These are phyloP conservation scores for Solanum paucissectum DNA, from an alignment of 257 asterid species.

Conservation along the genomic window DNA sequence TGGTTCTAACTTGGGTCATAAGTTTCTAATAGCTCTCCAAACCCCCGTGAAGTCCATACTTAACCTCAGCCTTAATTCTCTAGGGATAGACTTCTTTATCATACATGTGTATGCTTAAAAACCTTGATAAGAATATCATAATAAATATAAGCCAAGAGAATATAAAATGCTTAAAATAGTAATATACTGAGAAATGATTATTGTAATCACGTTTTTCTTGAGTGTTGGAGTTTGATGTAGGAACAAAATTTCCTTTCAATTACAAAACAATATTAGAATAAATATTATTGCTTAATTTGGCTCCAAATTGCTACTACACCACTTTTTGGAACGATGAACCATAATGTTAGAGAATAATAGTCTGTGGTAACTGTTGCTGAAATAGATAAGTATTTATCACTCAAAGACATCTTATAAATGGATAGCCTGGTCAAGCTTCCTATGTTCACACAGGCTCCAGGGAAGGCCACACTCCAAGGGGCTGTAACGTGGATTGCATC, in stretches of 20 bases:
- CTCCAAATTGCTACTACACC: neutral
- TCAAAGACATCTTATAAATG: neutral
- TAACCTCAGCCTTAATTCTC: neutral
- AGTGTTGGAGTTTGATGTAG: neutral
- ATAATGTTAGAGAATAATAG: neutral
- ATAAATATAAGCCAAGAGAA: neutral
- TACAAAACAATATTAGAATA: neutral
- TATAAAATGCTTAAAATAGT: neutral
- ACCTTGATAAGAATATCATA: neutral
- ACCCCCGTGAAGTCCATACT: neutral
- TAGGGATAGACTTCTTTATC: neutral
- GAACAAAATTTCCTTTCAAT: neutral
- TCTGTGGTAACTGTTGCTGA: neutral
- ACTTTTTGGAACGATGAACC: neutral
- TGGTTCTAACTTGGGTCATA: no score
- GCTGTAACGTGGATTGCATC: neutral
- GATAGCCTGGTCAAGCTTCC: neutral
- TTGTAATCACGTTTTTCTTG: neutral
- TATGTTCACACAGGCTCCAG: neutral
- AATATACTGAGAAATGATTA: neutral
- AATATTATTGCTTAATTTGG: neutral
- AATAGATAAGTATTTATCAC: neutral
- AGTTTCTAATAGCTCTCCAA: no score
- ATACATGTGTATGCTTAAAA: neutral
- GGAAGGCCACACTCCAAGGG: neutral